phyloP scores from a whole-genome alignment of 2,329 filamentous ascomycete genomes.

The Orbilia quercus region DNA sequence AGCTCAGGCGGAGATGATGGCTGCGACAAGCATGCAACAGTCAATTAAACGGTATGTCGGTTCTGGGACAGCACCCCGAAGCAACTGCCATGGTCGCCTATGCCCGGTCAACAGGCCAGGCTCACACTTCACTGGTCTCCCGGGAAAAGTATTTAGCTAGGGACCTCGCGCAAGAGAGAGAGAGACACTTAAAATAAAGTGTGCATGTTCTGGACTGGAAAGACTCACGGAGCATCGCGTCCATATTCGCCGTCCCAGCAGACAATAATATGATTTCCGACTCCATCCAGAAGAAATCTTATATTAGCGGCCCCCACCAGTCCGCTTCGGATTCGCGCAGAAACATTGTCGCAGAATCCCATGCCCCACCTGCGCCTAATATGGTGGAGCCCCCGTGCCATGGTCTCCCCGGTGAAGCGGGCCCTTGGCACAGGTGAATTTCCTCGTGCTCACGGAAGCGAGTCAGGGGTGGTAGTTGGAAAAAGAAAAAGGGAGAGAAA shows the following conservation, averaged over 20 bases:
- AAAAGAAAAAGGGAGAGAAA: neutral
- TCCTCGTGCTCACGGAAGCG: neutral
- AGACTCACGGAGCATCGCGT: too few relatives aligned
- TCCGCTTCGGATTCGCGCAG: slow-evolving; percentile 1
- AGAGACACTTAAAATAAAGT: too few relatives aligned
- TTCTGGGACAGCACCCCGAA: neutral
- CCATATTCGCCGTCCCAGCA: neutral
- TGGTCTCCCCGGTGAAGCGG: neutral
- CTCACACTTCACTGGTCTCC: too few relatives aligned
- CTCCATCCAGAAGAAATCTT: neutral
- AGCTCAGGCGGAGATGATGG: too few relatives aligned
- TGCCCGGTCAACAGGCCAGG: too few relatives aligned
- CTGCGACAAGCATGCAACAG: too few relatives aligned
- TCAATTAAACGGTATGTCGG: slow-evolving; percentile 1
- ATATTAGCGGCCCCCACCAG: slow-evolving; percentile 1
- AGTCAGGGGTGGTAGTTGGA: neutral
- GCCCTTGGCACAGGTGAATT: slow-evolving; percentile 2
- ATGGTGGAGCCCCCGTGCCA: too few relatives aligned
- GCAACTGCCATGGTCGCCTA: too few relatives aligned
- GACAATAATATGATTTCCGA: neutral
- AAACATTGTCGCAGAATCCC: neutral
- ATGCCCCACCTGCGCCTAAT: neutral
- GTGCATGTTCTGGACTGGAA: too few relatives aligned
- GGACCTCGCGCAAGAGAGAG: too few relatives aligned
- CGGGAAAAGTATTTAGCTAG: too few relatives aligned